Base-by-base conservation (phyloP, 352 stramenopile species). In the Phytopythium montanum region DNA sequence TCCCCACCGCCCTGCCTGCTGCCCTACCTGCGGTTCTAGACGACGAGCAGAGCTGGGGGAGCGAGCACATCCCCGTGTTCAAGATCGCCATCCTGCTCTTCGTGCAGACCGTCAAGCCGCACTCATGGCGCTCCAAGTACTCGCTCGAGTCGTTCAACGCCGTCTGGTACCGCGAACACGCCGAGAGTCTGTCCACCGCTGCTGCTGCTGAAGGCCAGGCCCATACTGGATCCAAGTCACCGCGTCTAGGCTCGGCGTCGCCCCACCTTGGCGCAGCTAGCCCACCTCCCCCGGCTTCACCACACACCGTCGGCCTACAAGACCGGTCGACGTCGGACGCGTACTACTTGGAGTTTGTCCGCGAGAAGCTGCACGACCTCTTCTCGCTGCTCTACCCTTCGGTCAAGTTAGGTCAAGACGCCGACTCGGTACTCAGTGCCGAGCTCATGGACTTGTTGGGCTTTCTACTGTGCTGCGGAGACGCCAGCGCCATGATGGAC, bases 21-120 rank as follows among this genome's bases (percentile, higher is more conserved):
- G 9, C 58, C 2, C 19, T 55, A 23, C 18, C 58, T 0, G 49
- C 53, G 0, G 64, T 82, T 19, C 53, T 92, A 26, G 78, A 85
- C 64, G 77, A 76, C 29, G 66, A 75, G 45, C 77, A 90, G 49
- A 85, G 81, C 66, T 60, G 90, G 0, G 51, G 69, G 23, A 55
- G 50, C 36, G 72, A 88, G 60, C 54, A 78, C 18, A 68, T 94
- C 36, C 85, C 82, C 0, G 73, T 92, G 46, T 90, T 81, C 65
- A 92, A 92, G 63, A 66, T 94, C 61, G 79, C 60, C 31, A 84
- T 90, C 62, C 90, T 89, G 46, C 60, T 94, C 12, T 92, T 91
- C 55, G 75, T 92, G 45, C 85, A 94, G 64, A 88, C 79, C 2
- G 83, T 91, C 31, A 89, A 88, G 55, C 81, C 81, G 19, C 80